phyloP scores from a whole-genome alignment of 495 filamentous ascomycete species.

The Penicillium odoratum region DNA sequence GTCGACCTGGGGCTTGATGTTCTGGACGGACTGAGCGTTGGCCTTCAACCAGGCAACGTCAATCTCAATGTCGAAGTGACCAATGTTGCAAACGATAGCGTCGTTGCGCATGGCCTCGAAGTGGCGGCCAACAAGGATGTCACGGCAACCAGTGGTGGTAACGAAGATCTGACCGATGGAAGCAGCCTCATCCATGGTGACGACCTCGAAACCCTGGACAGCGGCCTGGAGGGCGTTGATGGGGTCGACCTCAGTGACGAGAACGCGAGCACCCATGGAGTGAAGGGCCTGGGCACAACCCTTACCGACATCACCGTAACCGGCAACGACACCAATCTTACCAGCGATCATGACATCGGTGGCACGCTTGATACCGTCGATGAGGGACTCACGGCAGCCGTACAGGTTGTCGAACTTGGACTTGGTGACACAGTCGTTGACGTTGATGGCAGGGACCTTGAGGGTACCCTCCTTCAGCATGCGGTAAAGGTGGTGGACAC shows the following conservation, averaged over 20 bases:
- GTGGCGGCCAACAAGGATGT: slow-evolving; percentile 89
- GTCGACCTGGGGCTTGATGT: slow-evolving; percentile 99
- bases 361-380: slow-evolving; percentile 99
- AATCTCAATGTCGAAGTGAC: slow-evolving; percentile 99
- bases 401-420: slow-evolving; percentile 99
- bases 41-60: slow-evolving; percentile 99
- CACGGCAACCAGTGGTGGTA: slow-evolving; percentile 98
- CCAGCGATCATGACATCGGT: slow-evolving; percentile 99
- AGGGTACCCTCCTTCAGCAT: slow-evolving; percentile 94
- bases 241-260: slow-evolving; percentile 96
- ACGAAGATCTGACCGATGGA: slow-evolving; percentile 93
- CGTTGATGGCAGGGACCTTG: slow-evolving; percentile 95
- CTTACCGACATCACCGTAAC: slow-evolving; percentile 99
- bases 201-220: slow-evolving; percentile 94
- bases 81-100: slow-evolving; percentile 99
- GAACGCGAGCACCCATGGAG: slow-evolving; percentile 94
- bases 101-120: slow-evolving; percentile 98
- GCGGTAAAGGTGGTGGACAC: slow-evolving; percentile 98
- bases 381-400: slow-evolving; percentile 97
- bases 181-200: slow-evolving; percentile 95
- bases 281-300: slow-evolving; percentile 94
- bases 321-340: slow-evolving; percentile 95
- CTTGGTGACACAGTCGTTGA: slow-evolving; percentile 99
- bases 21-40: slow-evolving; percentile 87
- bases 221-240: slow-evolving; percentile 99